phyloP scores from a whole-genome alignment of 805 yeast species.

The Tetrapisispora namnaoensis region DNA sequence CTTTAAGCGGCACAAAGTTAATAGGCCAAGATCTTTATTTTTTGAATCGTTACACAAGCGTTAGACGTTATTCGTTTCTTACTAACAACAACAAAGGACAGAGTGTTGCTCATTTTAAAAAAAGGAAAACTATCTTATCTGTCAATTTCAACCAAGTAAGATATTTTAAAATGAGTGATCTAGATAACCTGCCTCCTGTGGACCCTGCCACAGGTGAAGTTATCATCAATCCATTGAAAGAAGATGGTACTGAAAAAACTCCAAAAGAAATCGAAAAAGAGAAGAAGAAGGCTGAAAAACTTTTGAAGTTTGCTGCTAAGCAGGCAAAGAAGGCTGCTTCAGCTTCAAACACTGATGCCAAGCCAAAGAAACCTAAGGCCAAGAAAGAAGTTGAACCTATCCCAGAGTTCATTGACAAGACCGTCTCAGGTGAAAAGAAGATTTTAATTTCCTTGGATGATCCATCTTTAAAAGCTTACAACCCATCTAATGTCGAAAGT shows the following conservation, averaged over 20 bases:
- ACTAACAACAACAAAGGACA: not conserved
- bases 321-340: slow-evolving; percentile 50
- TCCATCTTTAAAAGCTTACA: slow-evolving; percentile 88
- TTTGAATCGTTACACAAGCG: not conserved
- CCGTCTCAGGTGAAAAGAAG: slow-evolving; percentile 88
- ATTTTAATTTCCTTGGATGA: slow-evolving; percentile 77
- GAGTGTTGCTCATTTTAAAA: not conserved
- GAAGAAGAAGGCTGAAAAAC: slow-evolving; percentile 77
- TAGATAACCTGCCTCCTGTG: slow-evolving; percentile 27
- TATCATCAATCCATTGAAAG: slow-evolving; percentile 31
- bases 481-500: slow-evolving; percentile 85
- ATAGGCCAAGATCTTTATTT: not conserved
- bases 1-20: not conserved
- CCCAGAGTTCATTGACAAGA: slow-evolving; percentile 80
- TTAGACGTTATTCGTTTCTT: not conserved
- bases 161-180: slow-evolving; percentile 23
- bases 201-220: slow-evolving; percentile 31
- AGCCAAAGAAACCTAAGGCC: slow-evolving; percentile 52
- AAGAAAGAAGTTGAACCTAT: slow-evolving; percentile 59
- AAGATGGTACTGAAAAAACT: slow-evolving; percentile 47
- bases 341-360: slow-evolving; percentile 49
- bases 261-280: slow-evolving; percentile 81
- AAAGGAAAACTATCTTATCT: not conserved
- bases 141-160: slow-evolving; percentile 6
- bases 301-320: slow-evolving; percentile 79